Conservation (phyloP, 352 stramenopile species). For the Globisporangium nodosum region DNA sequence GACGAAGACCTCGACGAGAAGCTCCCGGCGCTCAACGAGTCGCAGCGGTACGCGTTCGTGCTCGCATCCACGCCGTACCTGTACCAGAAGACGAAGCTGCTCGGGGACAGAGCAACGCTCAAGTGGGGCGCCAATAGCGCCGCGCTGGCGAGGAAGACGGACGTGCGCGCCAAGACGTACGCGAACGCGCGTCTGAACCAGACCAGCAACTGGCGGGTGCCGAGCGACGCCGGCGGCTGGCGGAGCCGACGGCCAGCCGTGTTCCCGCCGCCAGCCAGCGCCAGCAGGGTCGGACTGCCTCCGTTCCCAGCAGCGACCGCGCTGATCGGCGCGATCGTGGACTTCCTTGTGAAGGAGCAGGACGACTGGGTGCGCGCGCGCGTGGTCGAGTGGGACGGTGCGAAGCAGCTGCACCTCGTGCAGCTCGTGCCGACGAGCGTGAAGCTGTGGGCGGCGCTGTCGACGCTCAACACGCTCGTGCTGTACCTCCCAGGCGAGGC, state of each 20-base stretch:
- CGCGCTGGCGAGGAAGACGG: slow-evolving; percentile 13
- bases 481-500: slow-evolving; percentile 59
- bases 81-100: slow-evolving; percentile 37
- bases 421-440: slow-evolving; percentile 50
- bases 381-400: slow-evolving; percentile 62
- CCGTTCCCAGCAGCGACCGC: slow-evolving; percentile 41
- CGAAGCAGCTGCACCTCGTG: slow-evolving; percentile 63
- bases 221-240: slow-evolving; percentile 34
- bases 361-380: slow-evolving; percentile 66
- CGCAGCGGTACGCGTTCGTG: slow-evolving; percentile 63
- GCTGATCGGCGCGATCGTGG: slow-evolving; percentile 64
- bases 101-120: slow-evolving; percentile 37
- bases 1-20: slow-evolving; percentile 43
- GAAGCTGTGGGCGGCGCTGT: slow-evolving; percentile 55
- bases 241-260: slow-evolving; percentile 33
- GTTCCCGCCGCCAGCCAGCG: slow-evolving; percentile 33
- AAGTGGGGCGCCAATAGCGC: slow-evolving; percentile 10
- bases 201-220: slow-evolving; percentile 26
- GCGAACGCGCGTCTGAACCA: slow-evolving; percentile 29
- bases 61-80: slow-evolving; percentile 67
- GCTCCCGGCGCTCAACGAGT: slow-evolving; percentile 25
- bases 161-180: slow-evolving; percentile 23
- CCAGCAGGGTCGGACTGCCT: slow-evolving; percentile 37
- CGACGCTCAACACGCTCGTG: slow-evolving; percentile 55
- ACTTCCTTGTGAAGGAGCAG: slow-evolving; percentile 62